Base-by-base conservation (phyloP, 352 stramenopile species). In the Phytophthora pinifolia region DNA sequence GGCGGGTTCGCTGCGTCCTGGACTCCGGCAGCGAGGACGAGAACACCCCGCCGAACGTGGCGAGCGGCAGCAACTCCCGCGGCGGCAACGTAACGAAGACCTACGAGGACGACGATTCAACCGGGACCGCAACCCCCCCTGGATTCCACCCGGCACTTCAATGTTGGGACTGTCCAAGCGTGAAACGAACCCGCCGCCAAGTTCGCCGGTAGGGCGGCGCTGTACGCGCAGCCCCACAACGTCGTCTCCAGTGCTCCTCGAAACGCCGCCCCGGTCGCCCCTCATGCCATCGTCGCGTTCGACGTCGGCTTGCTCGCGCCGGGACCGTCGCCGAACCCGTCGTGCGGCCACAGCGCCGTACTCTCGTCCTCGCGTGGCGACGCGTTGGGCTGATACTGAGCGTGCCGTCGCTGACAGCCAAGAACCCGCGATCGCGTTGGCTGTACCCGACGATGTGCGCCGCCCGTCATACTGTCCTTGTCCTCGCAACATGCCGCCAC, bases 41-140 rank as follows among this genome's bases (percentile, higher is more conserved):
- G 10, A 54, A 54, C 25, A 36, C 17, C 9, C 17, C 35, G 20
- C 35, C 34, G 14, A 54, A 54, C 37, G 46, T 54, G 4, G 34
- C 14, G 15, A 54, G n/a, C n/a, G n/a, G n/a, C n/a, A n/a, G n/a
- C n/a, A n/a, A n/a, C n/a, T n/a, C n/a, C n/a, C n/a, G n/a, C n/a
- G n/a, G n/a, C n/a, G 9, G 12, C 1, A 15, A 34, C 8, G 17
- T 7, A 15, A 17, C 17, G 8, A 31, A 50, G 15, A n/a, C n/a
- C n/a, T n/a, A n/a, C n/a, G n/a, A n/a, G n/a, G n/a, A n/a, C n/a
- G n/a, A n/a, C n/a, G n/a, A n/a, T n/a, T 39, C 44, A 3, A 51
- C 43, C 13, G 31, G 15, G 10, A 50, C 43, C 1, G 12, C 31
- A 4, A 32, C 43, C 31, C 43, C 41, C 44, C 18, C 5, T 51